These are phyloP conservation scores for Pseudogymnoascus sp. DNA, from an alignment of 2,329 filamentous ascomycete species.

Conservation along the genomic window DNA sequence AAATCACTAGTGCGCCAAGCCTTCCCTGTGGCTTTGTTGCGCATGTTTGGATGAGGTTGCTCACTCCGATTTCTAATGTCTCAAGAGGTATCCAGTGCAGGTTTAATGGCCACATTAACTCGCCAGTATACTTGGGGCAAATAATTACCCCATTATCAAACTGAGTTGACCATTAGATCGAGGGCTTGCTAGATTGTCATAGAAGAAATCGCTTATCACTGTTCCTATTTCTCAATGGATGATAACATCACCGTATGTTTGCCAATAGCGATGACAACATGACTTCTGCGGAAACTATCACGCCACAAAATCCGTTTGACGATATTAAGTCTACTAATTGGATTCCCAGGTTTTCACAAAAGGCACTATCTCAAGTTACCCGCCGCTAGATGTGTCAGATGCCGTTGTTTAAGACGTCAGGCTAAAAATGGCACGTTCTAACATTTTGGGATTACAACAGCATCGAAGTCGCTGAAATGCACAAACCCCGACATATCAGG, in stretches of 20 bases:
- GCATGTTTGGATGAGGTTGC: background rate
- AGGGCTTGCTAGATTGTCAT: background rate
- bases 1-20: background rate
- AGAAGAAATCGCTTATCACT: background rate
- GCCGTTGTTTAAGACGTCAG: background rate
- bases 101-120: background rate
- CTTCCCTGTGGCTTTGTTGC: background rate
- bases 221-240: background rate
- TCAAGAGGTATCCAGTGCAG: background rate
- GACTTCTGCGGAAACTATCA: background rate
- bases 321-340: background rate
- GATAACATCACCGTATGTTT: background rate
- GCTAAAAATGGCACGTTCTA: background rate
- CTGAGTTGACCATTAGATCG: background rate
- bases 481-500: background rate
- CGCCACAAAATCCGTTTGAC: background rate
- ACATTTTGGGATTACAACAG: background rate
- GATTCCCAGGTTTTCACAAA: background rate
- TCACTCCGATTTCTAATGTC: background rate
- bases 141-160: background rate
- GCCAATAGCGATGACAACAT: background rate
- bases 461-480: background rate
- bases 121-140: background rate
- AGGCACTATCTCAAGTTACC: background rate
- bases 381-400: slow-evolving; percentile 1